Evolutionary conservation across 2,329 filamentous ascomycete species (phyloP), one percentile per base, ranked within the genome.

Genomic region (Colletotrichum magnum): DNA sequence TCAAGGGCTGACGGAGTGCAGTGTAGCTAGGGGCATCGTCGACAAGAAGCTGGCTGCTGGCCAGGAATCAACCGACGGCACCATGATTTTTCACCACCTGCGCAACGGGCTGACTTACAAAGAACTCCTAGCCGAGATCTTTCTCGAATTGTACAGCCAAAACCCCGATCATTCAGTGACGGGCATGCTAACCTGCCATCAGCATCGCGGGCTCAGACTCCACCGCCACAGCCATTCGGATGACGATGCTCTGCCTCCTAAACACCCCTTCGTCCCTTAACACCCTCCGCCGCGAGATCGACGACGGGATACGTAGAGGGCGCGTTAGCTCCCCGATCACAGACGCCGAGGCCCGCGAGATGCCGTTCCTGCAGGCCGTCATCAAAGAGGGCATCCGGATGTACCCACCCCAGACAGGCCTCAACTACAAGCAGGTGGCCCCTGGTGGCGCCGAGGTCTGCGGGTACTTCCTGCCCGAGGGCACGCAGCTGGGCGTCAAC

Each of bases 361-460:
- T 81, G 18, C 78, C 77, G 15, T 85, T 87, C 73, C 81, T 89
- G 4, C 79, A 85, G 45, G 86, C 87, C 3, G 82, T 87, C 3
- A 80, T 89, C 16, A 84, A 82, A 21, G 88, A 90, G 74, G 82
- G 83, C 0, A 77, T 85, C 71, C 81, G 87, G 3, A 75, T 88
- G 18, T 84, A 86, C 70, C 85, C 87, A 0, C 81, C 79, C 2
- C 78, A 87, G 3, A 82, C 80, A 10, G 80, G 86, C 63, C 74
- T 83, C 10, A 78, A 89, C 12, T 84, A 87, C 73, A 84, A 88
- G 1, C 75, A 84, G 16, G 86, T 88, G 0, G 85, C 86, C 0
- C 53, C 73, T 1, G 76, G 75, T 5, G 83, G 84, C 0, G 72
- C 81, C 5, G 74, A 72, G 0, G 76, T 84, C 2, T 76, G 76